Evolutionary conservation across 1,284 basidiomycete genomes (phyloP).

Genomic region (Trametes pubescens): DNA sequence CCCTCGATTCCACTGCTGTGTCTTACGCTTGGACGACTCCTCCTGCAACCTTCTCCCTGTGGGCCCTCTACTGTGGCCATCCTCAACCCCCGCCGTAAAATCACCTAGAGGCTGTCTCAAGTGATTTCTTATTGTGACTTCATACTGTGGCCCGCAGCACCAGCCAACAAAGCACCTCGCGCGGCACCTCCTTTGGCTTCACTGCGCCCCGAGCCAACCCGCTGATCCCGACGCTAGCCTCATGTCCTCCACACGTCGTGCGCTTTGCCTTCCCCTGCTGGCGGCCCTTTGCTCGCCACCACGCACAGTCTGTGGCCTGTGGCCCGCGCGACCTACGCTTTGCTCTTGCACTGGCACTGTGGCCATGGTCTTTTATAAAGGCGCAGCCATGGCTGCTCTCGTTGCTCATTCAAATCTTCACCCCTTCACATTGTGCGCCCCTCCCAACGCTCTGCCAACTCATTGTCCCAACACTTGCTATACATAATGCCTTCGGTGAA

Average conservation of each 20-base stretch:
- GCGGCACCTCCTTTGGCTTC: not conserved
- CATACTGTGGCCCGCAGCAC: not conserved
- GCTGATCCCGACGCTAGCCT: constrained; percentile 14
- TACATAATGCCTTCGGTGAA: constrained; percentile 17
- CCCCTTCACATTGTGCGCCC: constrained; percentile 12
- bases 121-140: not conserved
- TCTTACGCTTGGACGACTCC: not conserved
- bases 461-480: constrained; percentile 11
- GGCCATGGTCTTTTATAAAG: constrained; percentile 11
- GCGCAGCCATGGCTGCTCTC: constrained; percentile 17
- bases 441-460: not conserved
- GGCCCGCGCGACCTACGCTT: not conserved
- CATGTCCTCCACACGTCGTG: constrained; percentile 2
- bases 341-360: constrained; percentile 14
- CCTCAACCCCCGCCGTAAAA: not conserved
- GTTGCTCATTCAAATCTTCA: not conserved
- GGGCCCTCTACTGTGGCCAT: not conserved
- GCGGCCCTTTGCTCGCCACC: constrained; percentile 8
- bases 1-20: not conserved
- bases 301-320: not conserved
- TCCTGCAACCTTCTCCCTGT: not conserved
- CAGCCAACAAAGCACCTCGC: constrained; percentile 6
- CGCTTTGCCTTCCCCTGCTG: constrained; percentile 12
- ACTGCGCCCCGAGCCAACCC: not conserved
- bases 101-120: constrained; percentile 7